Conservation (phyloP, 2,329 filamentous ascomycete species). For the Fusarium napiforme region DNA sequence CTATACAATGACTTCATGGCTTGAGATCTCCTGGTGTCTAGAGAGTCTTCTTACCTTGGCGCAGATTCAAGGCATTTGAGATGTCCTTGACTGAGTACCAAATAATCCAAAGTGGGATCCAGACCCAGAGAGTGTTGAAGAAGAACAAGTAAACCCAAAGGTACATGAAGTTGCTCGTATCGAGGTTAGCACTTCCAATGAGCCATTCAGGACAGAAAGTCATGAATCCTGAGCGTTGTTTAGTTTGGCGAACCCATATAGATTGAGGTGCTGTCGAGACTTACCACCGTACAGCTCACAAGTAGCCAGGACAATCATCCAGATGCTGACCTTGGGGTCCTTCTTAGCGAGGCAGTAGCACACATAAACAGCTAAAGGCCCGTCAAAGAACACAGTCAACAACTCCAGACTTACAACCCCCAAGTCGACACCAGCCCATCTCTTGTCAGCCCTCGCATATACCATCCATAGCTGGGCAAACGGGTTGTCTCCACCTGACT, state of each 20-base stretch:
- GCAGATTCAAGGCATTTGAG: conserved; percentile 59
- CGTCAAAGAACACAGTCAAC: conserved; percentile 71
- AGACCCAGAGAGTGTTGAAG: conserved; percentile 76
- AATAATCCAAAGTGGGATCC: conserved; percentile 69
- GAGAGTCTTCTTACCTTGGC: conserved; percentile 47
- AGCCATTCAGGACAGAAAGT: conserved; percentile 78
- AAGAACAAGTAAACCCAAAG: conserved; percentile 75
- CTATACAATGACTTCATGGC: background rate
- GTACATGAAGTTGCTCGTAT: conserved; percentile 75
- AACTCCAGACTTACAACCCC: conserved; percentile 73
- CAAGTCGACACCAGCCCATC: conserved; percentile 73
- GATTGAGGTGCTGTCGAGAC: conserved; percentile 27
- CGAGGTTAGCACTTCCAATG: conserved; percentile 69
- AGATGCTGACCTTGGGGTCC: conserved; percentile 65
- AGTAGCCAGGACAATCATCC: conserved; percentile 73
- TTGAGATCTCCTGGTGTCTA: conserved; percentile 12
- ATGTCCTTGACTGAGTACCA: conserved; percentile 67
- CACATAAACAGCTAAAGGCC: conserved; percentile 68
- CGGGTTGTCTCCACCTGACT: conserved; percentile 64
- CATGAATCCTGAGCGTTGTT: conserved; percentile 67
- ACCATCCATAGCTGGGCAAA: conserved; percentile 75
- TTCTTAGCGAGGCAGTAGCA: conserved; percentile 69
- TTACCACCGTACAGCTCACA: conserved; percentile 73
- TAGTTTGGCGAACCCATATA: background rate
- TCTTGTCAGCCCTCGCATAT: conserved; percentile 70